A percentile compares a stretch with the other conserved stretches of the same genome.
phyloP scores from a whole-genome alignment of 2,329 filamentous ascomycete species.

The Neocatenulostroma microsporum region DNA sequence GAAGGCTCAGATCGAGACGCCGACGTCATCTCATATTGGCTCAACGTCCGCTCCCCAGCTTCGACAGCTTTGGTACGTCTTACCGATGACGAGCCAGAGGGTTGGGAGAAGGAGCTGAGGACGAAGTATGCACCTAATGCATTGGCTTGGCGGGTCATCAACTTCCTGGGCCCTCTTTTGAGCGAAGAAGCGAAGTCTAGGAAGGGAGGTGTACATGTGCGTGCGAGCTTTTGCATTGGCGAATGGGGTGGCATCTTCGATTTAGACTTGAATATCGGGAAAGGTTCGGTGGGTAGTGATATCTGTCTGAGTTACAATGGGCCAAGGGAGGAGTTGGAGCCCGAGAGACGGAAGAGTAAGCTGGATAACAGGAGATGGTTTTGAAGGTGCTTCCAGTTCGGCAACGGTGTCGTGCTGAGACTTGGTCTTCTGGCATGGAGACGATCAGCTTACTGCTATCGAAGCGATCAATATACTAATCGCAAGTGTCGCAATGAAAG shows the following conservation, averaged over 20 bases:
- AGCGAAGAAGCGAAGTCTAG: conserved; percentile 34
- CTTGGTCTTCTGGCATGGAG: no score
- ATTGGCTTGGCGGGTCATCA: conserved; percentile 34
- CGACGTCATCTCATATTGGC: conserved; percentile 40
- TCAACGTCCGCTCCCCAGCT: conserved; percentile 31
- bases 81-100: conserved; percentile 26
- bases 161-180: conserved; percentile 34
- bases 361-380: conserved; percentile 40
- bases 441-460: no score
- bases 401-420: no score
- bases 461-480: no score
- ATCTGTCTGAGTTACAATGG: conserved; percentile 35
- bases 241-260: conserved; percentile 38
- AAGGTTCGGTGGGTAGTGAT: conserved; percentile 24
- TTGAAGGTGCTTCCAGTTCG: conserved; percentile 14
- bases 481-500: no score
- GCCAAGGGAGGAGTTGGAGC: conserved; percentile 39
- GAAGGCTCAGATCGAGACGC: conserved; percentile 30
- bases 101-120: conserved; percentile 36
- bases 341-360: conserved; percentile 35
- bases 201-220: conserved; percentile 36
- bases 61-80: conserved; percentile 33
- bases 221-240: conserved; percentile 40
- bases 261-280: conserved; percentile 37
- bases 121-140: conserved; percentile 34